These are phyloP conservation scores for Odontarrhena argentea DNA, from an alignment of 345 rosid genomes.

Conservation along the genomic window DNA sequence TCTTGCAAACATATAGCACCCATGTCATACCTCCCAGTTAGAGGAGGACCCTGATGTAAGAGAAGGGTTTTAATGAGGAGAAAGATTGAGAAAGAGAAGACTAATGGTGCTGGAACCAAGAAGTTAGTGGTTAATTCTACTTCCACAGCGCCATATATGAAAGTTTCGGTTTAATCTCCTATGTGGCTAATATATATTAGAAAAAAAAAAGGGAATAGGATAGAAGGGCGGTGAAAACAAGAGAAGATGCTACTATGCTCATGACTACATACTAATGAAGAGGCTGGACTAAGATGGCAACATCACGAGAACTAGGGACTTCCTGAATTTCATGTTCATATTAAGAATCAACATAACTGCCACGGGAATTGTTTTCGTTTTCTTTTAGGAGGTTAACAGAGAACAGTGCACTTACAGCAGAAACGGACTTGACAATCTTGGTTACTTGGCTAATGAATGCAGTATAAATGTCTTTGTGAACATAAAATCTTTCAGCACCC, in stretches of 20 bases:
- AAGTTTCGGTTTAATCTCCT: conserved; percentile 1
- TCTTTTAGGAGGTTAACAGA: not conserved
- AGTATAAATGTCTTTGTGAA: conserved; percentile 73
- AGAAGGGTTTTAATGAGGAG: not conserved
- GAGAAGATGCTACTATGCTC: not conserved
- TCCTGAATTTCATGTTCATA: conserved; percentile 5
- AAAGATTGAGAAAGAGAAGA: conserved; percentile 20
- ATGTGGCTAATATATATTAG: not conserved
- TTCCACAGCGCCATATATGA: not conserved
- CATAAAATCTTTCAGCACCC: conserved; percentile 98
- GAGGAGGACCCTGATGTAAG: conserved; percentile 84
- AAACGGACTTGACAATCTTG: conserved; percentile 83
- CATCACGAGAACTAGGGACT: conserved; percentile 1
- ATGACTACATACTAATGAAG: conserved; percentile 2
- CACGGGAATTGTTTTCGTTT: not conserved
- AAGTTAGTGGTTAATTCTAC: not conserved
- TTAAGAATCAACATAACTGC: conserved; percentile 1
- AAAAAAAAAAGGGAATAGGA: not conserved
- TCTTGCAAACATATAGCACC: conserved; percentile 96
- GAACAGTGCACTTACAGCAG: conserved; percentile 67
- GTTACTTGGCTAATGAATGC: conserved; percentile 77
- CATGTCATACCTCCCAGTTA: conserved; percentile 89
- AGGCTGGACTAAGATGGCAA: conserved; percentile 16
- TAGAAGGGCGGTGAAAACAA: conserved; percentile 6
- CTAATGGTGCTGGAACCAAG: conserved; percentile 4